Evolutionary conservation across 805 yeast genomes (phyloP), one percentile per base, ranked within the genome.

Genomic region (Nakazawaea sp.): DNA sequence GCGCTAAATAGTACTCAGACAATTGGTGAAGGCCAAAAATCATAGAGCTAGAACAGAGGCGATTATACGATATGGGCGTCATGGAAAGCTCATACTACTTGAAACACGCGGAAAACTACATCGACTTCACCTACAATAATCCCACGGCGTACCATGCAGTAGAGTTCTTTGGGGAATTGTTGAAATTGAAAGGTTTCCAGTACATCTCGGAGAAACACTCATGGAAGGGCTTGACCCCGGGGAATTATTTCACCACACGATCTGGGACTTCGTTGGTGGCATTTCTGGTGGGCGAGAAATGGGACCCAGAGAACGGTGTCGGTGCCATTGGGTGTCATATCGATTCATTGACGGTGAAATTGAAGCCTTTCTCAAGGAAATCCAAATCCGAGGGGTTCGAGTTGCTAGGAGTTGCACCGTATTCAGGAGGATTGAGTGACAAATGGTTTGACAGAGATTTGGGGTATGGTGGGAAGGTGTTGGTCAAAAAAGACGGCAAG

Each of bases 391-490:
- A 82, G 40, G 94, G 94, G 18, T 86, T 72, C 56, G 84, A 82
- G 45, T 59, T 80, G 32, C 62, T 86, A 21, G 95, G 92, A 4
- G 87, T 83, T 26, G 90, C 95, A 0, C 87, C 90, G 2, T 86
- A 86, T 55, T 76, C 86, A 16, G 92, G 92, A 19, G 79, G 84
- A 1, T 56, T 81, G 45, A 62, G 66, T 20, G 66, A 67, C 17
- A 57, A 74, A 27, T 81, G 94, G 88, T 75, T 84, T 68, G 95
- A 86, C 56, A 72, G 95, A 55, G 96, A 86, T 56, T 68, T 86
- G 43, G 92, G 94, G 29, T 56, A 86, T 43, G 95, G 87, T 35
- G 96, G 96, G 30, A 68, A 85, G 42, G 70, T 86, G 16, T 61
- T 83, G 34, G 72, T 75, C 38, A 70, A 65, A 46, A 56, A 56